These are phyloP conservation scores for Solanum boliviense DNA, from an alignment of 257 asterid genomes.

Conservation along the genomic window DNA sequence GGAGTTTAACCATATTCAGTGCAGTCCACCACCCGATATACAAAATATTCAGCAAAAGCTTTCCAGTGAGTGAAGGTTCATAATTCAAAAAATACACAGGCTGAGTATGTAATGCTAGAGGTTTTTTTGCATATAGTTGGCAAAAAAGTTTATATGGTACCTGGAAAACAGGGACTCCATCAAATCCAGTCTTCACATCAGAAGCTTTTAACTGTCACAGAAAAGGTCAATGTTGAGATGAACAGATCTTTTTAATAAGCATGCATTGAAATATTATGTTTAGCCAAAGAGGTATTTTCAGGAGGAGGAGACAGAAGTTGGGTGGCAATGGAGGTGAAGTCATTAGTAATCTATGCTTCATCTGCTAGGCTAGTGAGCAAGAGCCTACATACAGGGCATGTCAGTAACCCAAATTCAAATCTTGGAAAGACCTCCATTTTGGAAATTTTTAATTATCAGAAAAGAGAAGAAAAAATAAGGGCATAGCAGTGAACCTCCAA, in stretches of 20 bases:
- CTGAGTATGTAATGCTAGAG: neutral
- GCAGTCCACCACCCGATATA: neutral
- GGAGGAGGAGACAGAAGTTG: neutral
- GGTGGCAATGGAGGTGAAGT: neutral
- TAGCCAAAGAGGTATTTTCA: neutral
- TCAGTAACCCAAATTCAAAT: neutral
- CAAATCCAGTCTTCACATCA: slow-evolving; percentile 53
- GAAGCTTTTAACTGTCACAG: slow-evolving; percentile 58
- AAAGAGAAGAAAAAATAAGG: neutral
- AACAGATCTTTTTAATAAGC: neutral
- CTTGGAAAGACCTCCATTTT: neutral
- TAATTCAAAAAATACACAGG: neutral
- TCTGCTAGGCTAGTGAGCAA: neutral
- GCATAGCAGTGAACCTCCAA: neutral
- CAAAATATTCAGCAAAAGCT: neutral
- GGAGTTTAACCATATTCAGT: neutral
- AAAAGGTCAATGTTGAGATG: neutral
- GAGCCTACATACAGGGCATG: neutral
- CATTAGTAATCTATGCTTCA: neutral
- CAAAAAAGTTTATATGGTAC: slow-evolving; percentile 13
- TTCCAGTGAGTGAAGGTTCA: neutral
- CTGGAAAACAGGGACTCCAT: slow-evolving; percentile 99
- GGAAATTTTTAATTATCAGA: neutral
- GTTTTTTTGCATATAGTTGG: neutral
- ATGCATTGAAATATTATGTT: neutral